phyloP scores from a whole-genome alignment of 768 basidiomycete genomes.

The Mycena rebaudengoi region DNA sequence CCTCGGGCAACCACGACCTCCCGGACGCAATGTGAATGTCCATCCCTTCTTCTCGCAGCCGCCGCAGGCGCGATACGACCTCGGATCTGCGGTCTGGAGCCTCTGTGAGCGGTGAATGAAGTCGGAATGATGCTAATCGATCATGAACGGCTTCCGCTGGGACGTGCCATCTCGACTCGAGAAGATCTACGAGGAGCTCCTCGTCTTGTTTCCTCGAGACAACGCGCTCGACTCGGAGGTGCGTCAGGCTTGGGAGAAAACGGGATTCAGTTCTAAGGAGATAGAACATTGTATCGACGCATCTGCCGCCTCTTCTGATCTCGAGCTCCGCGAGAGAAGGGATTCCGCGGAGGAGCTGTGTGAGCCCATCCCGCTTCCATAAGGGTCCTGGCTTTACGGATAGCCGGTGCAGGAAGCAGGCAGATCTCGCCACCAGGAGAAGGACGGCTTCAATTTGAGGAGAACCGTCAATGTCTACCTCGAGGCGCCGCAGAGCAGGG shows the following conservation, averaged over 20 bases:
- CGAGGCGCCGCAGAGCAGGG: constrained; percentile 6
- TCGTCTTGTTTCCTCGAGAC: neutral
- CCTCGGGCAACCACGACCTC: neutral
- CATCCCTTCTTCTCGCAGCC: constrained; percentile 10
- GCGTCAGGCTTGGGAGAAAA: constrained; percentile 11
- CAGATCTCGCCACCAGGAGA: neutral
- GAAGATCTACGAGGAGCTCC: neutral
- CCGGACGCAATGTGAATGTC: neutral
- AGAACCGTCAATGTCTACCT: neutral
- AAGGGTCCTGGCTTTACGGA: neutral
- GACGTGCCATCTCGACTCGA: constrained; percentile 9
- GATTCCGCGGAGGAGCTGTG: neutral
- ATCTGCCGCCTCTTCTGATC: neutral
- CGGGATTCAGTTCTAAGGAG: neutral
- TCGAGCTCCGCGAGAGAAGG: constrained; percentile 12
- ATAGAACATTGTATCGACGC: neutral
- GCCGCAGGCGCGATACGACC: neutral
- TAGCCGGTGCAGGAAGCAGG: constrained; percentile 11
- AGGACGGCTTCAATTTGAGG: neutral
- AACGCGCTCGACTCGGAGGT: neutral
- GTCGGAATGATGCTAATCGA: neutral
- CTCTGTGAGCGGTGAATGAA: constrained; percentile 2
- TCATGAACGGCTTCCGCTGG: neutral
- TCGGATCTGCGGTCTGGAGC: neutral
- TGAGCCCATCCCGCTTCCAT: neutral